phyloP scores from a whole-genome alignment of 2,329 filamentous ascomycete genomes.

The Aspergillus chevalieri region DNA sequence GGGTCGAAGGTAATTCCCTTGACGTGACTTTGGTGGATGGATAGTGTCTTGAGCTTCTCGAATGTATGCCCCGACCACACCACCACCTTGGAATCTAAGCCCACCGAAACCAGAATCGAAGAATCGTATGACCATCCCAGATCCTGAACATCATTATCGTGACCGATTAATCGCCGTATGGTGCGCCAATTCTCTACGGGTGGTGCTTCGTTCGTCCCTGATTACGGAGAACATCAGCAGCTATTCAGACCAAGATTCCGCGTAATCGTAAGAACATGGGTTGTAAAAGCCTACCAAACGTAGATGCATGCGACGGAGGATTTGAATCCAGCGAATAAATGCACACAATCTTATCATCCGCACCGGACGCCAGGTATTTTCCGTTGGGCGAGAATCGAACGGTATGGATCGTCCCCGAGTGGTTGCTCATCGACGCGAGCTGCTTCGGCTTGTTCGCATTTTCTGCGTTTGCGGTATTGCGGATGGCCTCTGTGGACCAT shows the following conservation, averaged over 20 bases:
- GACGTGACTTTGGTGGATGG: slow-evolving; percentile 92
- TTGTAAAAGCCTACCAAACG: slow-evolving; percentile 60
- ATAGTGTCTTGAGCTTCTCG: slow-evolving; percentile 90
- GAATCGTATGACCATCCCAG: slow-evolving; percentile 95
- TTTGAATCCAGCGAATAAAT: slow-evolving; percentile 87
- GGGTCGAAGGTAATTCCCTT: slow-evolving; percentile 98
- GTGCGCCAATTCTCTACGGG: slow-evolving; percentile 98
- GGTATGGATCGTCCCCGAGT: slow-evolving; percentile 93
- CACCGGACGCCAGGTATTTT: slow-evolving; percentile 90
- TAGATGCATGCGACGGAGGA: slow-evolving; percentile 66
- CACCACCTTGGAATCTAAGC: slow-evolving; percentile 94
- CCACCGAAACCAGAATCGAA: slow-evolving; percentile 90
- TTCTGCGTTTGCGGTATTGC: slow-evolving; percentile 65
- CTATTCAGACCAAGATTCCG: not conserved
- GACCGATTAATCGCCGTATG: slow-evolving; percentile 83
- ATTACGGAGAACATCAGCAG: slow-evolving; percentile 11
- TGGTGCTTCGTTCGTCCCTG: slow-evolving; percentile 78
- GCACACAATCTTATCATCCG: slow-evolving; percentile 98
- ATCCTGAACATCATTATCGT: slow-evolving; percentile 98
- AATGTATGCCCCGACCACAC: slow-evolving; percentile 98
- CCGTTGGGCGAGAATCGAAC: slow-evolving; percentile 95
- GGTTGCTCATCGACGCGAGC: slow-evolving; percentile 96
- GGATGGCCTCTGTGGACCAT: slow-evolving; percentile 93
- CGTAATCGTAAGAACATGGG: slow-evolving; percentile 1
- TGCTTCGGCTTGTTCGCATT: slow-evolving; percentile 76